phyloP scores from a whole-genome alignment of 1,284 basidiomycete species.

The Leccinum subspadiceum region DNA sequence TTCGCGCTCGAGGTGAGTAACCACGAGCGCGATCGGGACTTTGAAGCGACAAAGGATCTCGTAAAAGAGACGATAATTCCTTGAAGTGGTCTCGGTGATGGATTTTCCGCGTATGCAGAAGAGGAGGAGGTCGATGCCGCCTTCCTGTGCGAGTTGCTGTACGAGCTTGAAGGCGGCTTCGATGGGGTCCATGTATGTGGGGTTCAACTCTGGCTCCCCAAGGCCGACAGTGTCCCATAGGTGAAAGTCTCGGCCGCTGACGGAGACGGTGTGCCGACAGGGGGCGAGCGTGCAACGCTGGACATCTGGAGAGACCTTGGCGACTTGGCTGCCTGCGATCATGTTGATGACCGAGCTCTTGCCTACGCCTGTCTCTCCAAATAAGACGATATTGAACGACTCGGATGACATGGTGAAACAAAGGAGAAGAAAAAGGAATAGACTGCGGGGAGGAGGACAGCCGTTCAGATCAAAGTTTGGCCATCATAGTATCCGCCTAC shows the following conservation, averaged over 20 bases:
- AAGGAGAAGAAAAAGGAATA: neutral
- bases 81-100: constrained; percentile 29
- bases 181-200: constrained; percentile 30
- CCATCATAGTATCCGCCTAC: constrained; percentile 8
- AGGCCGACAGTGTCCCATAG: constrained; percentile 41
- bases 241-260: constrained; percentile 16
- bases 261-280: constrained; percentile 22
- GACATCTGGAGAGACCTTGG: constrained; percentile 17
- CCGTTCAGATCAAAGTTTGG: neutral
- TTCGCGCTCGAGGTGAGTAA: constrained; percentile 38
- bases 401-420: constrained; percentile 16
- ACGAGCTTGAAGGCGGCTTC: constrained; percentile 33
- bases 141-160: constrained; percentile 23
- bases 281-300: constrained; percentile 19
- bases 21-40: constrained; percentile 36
- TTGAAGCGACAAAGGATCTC: constrained; percentile 32
- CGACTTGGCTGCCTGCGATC: constrained; percentile 23
- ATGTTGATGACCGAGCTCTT: constrained; percentile 30
- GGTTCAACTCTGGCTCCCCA: constrained; percentile 31
- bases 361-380: constrained; percentile 13
- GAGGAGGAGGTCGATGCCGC: constrained; percentile 39
- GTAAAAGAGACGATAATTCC: constrained; percentile 37
- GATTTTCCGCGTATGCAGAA: constrained; percentile 37
- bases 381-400: constrained; percentile 27
- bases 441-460: constrained; percentile 2